These are phyloP conservation scores for Geosiphon pyriformis DNA, from an alignment of 192 early-diverging fungal species.

Conservation along the genomic window DNA sequence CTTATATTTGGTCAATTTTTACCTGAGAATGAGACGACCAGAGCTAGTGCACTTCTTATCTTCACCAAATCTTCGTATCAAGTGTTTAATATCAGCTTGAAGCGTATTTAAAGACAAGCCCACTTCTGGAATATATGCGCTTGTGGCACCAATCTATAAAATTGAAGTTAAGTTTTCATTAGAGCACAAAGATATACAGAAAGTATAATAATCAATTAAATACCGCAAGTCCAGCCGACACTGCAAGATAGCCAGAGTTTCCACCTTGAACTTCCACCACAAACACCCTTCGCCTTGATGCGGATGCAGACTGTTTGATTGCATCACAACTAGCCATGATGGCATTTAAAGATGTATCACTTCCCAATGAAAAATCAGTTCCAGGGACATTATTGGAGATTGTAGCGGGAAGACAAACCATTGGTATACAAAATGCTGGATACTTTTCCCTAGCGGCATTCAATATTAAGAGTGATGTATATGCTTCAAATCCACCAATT, in stretches of 20 bases:
- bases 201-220: not conserved
- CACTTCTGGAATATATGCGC: conserved; percentile 91
- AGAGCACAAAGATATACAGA: not conserved
- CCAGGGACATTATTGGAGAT: conserved; percentile 98
- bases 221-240: conserved; percentile 73
- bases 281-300: conserved; percentile 87
- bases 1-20: not conserved
- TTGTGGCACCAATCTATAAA: conserved; percentile 74
- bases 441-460: conserved; percentile 67
- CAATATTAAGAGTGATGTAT: conserved; percentile 70
- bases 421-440: conserved; percentile 92
- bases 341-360: conserved; percentile 92
- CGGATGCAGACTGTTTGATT: conserved; percentile 89
- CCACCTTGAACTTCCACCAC: conserved; percentile 97
- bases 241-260: conserved; percentile 88
- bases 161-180: not conserved
- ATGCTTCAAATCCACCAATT: conserved; percentile 97
- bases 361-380: conserved; percentile 89
- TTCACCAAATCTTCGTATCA: conserved; percentile 69
- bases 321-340: conserved; percentile 88
- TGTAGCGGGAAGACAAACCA: conserved; percentile 89
- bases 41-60: conserved; percentile 68
- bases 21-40: conserved; percentile 82
- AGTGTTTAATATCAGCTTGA: conserved; percentile 80
- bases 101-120: conserved; percentile 73